Evolutionary conservation across 306 rosid species (phyloP).

Genomic region (Lathyrus tuberosus): DNA sequence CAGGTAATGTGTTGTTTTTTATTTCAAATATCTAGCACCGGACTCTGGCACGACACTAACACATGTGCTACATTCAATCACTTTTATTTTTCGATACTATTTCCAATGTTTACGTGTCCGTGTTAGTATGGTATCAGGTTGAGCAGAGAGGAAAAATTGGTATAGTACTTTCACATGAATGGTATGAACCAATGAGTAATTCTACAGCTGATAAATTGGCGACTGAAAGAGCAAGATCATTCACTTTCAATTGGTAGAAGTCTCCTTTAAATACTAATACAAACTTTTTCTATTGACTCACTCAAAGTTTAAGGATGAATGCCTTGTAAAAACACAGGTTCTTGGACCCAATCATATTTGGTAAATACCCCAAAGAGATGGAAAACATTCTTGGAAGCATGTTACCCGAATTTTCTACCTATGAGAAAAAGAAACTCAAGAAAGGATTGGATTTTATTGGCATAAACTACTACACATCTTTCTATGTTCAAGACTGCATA

Average conservation of each 20-base stretch:
- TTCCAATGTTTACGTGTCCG: neutral
- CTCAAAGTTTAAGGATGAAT: neutral
- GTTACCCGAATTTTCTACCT: slow-evolving; percentile 57
- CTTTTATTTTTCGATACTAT: neutral
- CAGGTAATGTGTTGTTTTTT: slow-evolving; percentile 48
- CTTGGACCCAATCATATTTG: slow-evolving; percentile 68
- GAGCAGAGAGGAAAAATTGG: slow-evolving; percentile 74
- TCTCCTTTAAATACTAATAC: neutral
- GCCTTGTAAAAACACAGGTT: slow-evolving; percentile 50
- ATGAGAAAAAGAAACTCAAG: slow-evolving; percentile 52
- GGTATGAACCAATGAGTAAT: slow-evolving; percentile 71
- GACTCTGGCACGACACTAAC: neutral
- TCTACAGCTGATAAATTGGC: slow-evolving; percentile 62
- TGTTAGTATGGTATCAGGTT: slow-evolving; percentile 36
- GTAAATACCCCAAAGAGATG: slow-evolving; percentile 73
- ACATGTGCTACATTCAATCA: neutral
- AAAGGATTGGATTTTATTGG: slow-evolving; percentile 74
- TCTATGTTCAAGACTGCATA: slow-evolving; percentile 65
- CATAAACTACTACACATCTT: slow-evolving; percentile 68
- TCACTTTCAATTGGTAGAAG: slow-evolving; percentile 59
- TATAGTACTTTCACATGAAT: slow-evolving; percentile 48
- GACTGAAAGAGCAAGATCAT: slow-evolving; percentile 68
- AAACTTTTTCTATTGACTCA: neutral
- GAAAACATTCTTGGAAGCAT: slow-evolving; percentile 50
- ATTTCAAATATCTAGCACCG: neutral